phyloP scores from a whole-genome alignment of 2,329 filamentous ascomycete species.

The Hirsutella minnesotensis region DNA sequence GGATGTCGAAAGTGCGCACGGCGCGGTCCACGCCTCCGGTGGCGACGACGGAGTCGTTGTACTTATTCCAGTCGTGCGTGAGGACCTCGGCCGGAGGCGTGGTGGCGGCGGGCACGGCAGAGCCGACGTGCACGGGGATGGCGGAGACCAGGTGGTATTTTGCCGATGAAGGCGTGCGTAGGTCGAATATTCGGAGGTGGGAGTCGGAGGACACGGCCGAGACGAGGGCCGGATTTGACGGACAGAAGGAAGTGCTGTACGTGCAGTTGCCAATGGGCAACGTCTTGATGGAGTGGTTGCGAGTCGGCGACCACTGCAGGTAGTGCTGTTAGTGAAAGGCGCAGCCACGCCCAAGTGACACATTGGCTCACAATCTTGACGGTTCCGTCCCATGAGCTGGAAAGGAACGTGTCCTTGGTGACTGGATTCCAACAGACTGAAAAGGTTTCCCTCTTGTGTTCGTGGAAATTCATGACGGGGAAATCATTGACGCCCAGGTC shows the following conservation, averaged over 20 bases:
- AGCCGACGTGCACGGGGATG: conserved; percentile 66
- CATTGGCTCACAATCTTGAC: conserved; percentile 62
- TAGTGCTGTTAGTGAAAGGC: neutral
- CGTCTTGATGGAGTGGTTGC: conserved; percentile 64
- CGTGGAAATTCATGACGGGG: conserved; percentile 82
- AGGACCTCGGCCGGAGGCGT: conserved; percentile 68
- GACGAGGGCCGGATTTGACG: conserved; percentile 73
- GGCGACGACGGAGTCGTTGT: conserved; percentile 72
- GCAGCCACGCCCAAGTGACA: neutral
- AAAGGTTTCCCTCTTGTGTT: conserved; percentile 89
- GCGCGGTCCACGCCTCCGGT: conserved; percentile 80
- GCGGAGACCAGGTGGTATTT: conserved; percentile 77
- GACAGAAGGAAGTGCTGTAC: conserved; percentile 84
- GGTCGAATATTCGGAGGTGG: conserved; percentile 80
- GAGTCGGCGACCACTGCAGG: conserved; percentile 73
- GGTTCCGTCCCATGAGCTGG: conserved; percentile 90
- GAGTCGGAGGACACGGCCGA: conserved; percentile 85
- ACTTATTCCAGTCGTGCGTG: conserved; percentile 99
- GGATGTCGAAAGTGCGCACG: conserved; percentile 83
- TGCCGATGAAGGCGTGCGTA: conserved; percentile 73
- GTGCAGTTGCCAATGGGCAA: conserved; percentile 88
- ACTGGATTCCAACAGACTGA: conserved; percentile 87
- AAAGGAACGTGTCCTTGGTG: conserved; percentile 81
- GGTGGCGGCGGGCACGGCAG: conserved; percentile 21
- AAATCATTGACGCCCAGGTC: conserved; percentile 73